Conservation (phyloP, 495 filamentous ascomycete genomes). For the Lophiotrema nucula region DNA sequence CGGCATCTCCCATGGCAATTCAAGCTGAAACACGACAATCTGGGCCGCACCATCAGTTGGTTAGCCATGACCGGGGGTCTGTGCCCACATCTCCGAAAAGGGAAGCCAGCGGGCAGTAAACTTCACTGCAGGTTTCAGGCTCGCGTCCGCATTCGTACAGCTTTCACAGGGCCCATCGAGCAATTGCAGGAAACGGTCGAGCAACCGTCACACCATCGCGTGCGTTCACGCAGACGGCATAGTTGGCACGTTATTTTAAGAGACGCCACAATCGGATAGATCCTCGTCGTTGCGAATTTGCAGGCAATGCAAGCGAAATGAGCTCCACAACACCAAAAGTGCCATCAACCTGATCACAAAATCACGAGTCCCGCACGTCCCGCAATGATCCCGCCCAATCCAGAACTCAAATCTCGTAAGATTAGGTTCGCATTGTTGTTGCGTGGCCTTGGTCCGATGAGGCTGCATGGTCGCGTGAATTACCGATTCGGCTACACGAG, state of each 20-base stretch:
- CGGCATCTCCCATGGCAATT: conserved; percentile 31
- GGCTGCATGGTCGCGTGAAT: conserved; percentile 4
- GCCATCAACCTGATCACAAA: conserved; percentile 8
- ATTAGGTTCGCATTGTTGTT: conserved; percentile 12
- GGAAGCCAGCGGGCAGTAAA: conserved; percentile 32
- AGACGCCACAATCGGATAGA: conserved; percentile 15
- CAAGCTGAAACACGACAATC: conserved; percentile 35
- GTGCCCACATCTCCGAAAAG: conserved; percentile 31
- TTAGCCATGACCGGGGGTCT: conserved; percentile 21
- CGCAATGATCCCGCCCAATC: background rate
- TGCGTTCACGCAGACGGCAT: background rate
- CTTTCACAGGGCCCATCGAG: too few species aligned
- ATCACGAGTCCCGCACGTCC: conserved; percentile 6
- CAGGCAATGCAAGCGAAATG: conserved; percentile 32
- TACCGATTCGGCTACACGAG: conserved; percentile 12
- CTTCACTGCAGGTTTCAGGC: conserved; percentile 17
- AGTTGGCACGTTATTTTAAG: conserved; percentile 19
- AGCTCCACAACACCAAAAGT: conserved; percentile 33
- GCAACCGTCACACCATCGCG: too few species aligned
- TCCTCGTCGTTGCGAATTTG: background rate
- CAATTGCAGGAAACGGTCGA: too few species aligned
- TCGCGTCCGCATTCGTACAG: conserved; percentile 13
- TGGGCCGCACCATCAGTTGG: conserved; percentile 23
- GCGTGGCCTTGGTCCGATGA: conserved; percentile 1
- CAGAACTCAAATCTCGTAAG: conserved; percentile 23